Percentiles rank a stretch among this genome's conserved stretches.
Evolutionary conservation across 2,329 filamentous ascomycete species (phyloP).

Genomic region (Alternaria sp.): DNA sequence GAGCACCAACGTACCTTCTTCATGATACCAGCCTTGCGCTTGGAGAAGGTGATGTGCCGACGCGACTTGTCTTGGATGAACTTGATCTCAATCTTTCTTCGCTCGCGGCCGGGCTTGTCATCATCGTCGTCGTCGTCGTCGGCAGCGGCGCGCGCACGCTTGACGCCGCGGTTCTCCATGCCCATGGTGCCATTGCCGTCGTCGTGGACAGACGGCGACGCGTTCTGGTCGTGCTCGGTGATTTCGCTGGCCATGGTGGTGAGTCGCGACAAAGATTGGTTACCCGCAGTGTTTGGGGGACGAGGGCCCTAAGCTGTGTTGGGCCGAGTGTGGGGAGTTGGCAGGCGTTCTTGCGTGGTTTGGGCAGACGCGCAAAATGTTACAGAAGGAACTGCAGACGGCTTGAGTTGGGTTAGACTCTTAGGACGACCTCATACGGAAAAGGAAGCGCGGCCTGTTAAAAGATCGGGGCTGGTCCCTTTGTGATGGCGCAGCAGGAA

Average conservation of each 20-base stretch:
- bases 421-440: slow-evolving; percentile 47
- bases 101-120: slow-evolving; percentile 96
- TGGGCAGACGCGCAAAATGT: slow-evolving; percentile 41
- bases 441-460: slow-evolving; percentile 41
- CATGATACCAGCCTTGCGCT: slow-evolving; percentile 99
- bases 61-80: slow-evolving; percentile 99
- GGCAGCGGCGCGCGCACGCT: slow-evolving; percentile 81
- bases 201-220: slow-evolving; percentile 60
- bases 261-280: slow-evolving; percentile 35
- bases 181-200: slow-evolving; percentile 61
- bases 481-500: slow-evolving; percentile 47
- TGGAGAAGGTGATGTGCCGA: slow-evolving; percentile 98
- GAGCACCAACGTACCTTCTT: slow-evolving; percentile 86
- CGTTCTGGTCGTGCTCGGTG: slow-evolving; percentile 62
- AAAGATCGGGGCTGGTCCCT: slow-evolving; percentile 48
- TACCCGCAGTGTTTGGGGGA: slow-evolving; percentile 46
- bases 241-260: slow-evolving; percentile 57
- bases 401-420: slow-evolving; percentile 44
- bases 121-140: slow-evolving; percentile 98
- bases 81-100: slow-evolving; percentile 99
- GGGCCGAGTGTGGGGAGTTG: slow-evolving; percentile 46
- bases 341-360: slow-evolving; percentile 22
- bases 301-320: slow-evolving; percentile 52
- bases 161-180: slow-evolving; percentile 78
- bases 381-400: slow-evolving; percentile 37